These are phyloP conservation scores for Kazachstania africana DNA, from an alignment of 805 yeast species.

Conservation along the genomic window DNA sequence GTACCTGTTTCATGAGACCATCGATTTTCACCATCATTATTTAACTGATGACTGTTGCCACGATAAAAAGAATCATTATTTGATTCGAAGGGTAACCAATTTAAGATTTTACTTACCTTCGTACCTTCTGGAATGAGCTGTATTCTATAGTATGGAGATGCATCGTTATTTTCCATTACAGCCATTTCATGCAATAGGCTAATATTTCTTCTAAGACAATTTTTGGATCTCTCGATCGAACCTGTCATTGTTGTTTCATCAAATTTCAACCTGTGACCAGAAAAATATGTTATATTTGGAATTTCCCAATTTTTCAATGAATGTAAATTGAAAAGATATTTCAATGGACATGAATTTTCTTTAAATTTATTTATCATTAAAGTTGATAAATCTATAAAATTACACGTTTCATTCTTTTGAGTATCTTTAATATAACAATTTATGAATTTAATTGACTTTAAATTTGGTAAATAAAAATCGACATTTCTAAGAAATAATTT, in stretches of 20 bases:
- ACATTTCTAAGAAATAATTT: conserved; percentile 6
- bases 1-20: too few species aligned
- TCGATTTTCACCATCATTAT: too few species aligned
- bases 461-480: conserved; percentile 7
- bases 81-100: conserved; percentile 15
- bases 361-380: conserved; percentile 9
- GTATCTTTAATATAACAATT: conserved; percentile 4
- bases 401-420: conserved; percentile 5
- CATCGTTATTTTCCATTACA: conserved; percentile 13
- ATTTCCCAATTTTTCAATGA: conserved; percentile 18
- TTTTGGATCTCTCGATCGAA: conserved; percentile 6
- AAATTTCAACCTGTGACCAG: conserved; percentile 19
- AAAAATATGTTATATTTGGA: conserved; percentile 10
- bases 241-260: conserved; percentile 10
- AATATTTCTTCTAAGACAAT: conserved; percentile 8
- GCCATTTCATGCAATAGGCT: conserved; percentile 10
- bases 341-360: conserved; percentile 5
- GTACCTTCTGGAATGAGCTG: conserved; percentile 16
- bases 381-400: conserved; percentile 14
- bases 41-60: not conserved
- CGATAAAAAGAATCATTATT: not conserved
- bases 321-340: conserved; percentile 12
- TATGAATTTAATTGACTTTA: conserved; percentile 8
- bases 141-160: conserved; percentile 15
- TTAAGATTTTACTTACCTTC: conserved; percentile 8